Evolutionary conservation across 768 basidiomycete species (phyloP), one percentile per base, ranked within the genome.

Genomic region (Ramaria rubella): DNA sequence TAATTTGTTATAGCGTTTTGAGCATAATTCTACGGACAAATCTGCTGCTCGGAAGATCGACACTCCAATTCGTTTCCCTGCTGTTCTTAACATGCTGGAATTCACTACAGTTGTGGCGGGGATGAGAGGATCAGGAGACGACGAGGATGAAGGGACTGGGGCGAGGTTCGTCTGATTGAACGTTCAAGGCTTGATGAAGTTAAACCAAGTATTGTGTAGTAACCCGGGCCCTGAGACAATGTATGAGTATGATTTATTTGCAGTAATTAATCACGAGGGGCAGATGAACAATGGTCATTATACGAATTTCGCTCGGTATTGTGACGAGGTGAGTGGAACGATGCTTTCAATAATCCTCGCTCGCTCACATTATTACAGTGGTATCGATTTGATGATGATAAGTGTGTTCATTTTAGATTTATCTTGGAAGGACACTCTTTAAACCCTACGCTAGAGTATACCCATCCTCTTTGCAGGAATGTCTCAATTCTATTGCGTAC

Each of bases 241-340:
- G 75, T 95, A 88, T 67, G 84, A 88, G 48, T 97, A 94, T 66
- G 90, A 95, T 65, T 80, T 97, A 2, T 92, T 94, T 64, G 87
- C 90, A 24, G 92, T 96, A 36, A 87, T 98, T 58, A 93, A 90
- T 62, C 94, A 97, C 68, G 92, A 96, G 69, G 94, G 94, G 5
- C 87, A 89, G 68, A 82, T 96, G 65, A 86, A 94, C 68, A 95
- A 91, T 55, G 95, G 94, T 0, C 95, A 98, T 65, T 98, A 96
- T 69, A 93, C 87, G 27, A 89, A 87, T 67, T 94, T 80, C 68
- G 86, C 88, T 15, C 80, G 90, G 24, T 91, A 83, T 63, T 81
- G 86, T 55, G 87, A 95, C 64, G 91, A 93, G 73, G 87, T 90
- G 61, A 59, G 86, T 73, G 40, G 15, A 27, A 23, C 6, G 27